Evolutionary conservation across 2,329 filamentous ascomycete species (phyloP), one percentile per base, ranked within the genome.

Genomic region (Aspergillus sp.): DNA sequence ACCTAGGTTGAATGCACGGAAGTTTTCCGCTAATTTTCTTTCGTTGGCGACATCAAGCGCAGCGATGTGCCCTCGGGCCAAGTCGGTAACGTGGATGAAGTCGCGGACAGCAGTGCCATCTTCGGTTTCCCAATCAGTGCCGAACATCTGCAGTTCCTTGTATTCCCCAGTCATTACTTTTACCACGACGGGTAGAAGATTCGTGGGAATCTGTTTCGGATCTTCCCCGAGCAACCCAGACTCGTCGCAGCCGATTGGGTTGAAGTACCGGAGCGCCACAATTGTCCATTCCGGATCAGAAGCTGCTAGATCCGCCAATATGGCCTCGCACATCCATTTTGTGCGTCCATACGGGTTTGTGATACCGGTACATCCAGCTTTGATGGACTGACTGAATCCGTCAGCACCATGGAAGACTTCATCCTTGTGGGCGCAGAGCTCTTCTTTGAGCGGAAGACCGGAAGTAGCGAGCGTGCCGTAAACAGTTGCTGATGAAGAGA

Each of bases 321-420:
- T 88, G 8, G 85, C 85, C 67, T 88, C 87, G 59, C 84, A 85
- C 73, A 89, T 86, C 78, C 84, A 88, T 70, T 89, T 89, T 2
- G 85, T 84, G 52, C 86, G 80, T 17, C 85, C 86, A 65, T 89
- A 89, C 1, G 86, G 86, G 64, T 84, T 87, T 14, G 85, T 87
- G 58, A 88, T 78, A 9, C 85, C 84, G 15, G 79, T 76, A 33
- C 78, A 81, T 12, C 83, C 83, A 12, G 81, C 76, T 40, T 79
- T 68, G 31, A 78, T 73, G 11, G 70, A 70, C 31, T 73, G 74
- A 51, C 79, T 73, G 2, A 72, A 52, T 5, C 81, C 82, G 14
- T 78, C 63, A 37, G 77, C 69, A 47, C 81, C 75, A 41, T 73
- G 65, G 55, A 78, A 79, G 3, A 70, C 70, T 60, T 83, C 80